Percentiles rank a stretch among this genome's conserved stretches.
Conservation (phyloP, 2,329 filamentous ascomycete species). For the Colletotrichum sidae region DNA sequence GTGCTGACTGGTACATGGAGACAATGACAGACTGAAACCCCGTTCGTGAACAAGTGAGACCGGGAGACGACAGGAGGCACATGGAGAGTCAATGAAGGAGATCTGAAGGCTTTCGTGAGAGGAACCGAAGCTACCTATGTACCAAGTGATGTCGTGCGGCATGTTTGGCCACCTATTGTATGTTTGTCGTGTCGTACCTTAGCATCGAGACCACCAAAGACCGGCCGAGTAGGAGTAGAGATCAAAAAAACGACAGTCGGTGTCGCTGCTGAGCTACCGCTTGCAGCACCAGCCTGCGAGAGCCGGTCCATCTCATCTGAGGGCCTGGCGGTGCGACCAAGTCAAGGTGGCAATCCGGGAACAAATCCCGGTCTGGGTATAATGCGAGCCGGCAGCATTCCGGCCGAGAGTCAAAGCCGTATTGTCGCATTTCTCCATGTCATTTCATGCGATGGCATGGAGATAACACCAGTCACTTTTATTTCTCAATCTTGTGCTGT, state of each 20-base stretch:
- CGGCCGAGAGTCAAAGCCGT: slow-evolving; percentile 5
- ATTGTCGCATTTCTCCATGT: too few relatives aligned
- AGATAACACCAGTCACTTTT: too few relatives aligned
- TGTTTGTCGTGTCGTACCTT: too few relatives aligned
- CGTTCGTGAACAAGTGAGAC: slow-evolving; percentile 8
- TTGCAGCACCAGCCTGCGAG: too few relatives aligned
- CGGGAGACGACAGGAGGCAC: slow-evolving; percentile 4
- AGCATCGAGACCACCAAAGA: too few relatives aligned
- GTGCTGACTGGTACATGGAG: slow-evolving; percentile 16
- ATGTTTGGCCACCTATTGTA: neutral
- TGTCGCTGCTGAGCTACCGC: too few relatives aligned
- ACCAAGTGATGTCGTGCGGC: neutral
- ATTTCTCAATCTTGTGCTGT: too few relatives aligned
- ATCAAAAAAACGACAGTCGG: too few relatives aligned
- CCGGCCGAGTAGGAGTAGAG: too few relatives aligned
- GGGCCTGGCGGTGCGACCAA: too few relatives aligned
- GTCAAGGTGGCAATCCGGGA: slow-evolving; percentile 18
- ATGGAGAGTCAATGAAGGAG: neutral
- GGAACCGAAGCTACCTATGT: neutral
- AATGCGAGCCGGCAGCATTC: slow-evolving; percentile 27
- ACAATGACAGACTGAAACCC: slow-evolving; percentile 32
- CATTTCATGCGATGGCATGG: too few relatives aligned
- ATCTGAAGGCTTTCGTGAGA: neutral
- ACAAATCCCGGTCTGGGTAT: slow-evolving; percentile 19
- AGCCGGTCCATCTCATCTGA: too few relatives aligned